A percentile compares a stretch with the other conserved stretches of the same genome.
phyloP scores from a whole-genome alignment of 495 filamentous ascomycete species.

The Hypoxylon lenormandii region DNA sequence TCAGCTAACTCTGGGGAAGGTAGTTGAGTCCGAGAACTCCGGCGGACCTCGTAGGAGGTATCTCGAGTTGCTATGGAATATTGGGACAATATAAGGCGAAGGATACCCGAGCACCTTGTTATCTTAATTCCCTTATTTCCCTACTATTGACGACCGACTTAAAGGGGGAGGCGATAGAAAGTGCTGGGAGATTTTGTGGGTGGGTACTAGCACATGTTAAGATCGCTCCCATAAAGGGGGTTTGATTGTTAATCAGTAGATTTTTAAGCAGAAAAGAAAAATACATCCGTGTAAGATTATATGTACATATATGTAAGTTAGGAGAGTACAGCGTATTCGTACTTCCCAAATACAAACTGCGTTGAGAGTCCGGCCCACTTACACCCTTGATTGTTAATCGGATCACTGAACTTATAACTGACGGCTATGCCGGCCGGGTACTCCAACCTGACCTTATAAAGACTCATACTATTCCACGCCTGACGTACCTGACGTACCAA shows the following conservation, averaged over 20 bases:
- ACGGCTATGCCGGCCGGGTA: conserved; percentile 19
- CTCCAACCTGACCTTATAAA: conserved; percentile 22
- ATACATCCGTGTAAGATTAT: too few species aligned
- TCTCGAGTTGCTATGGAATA: too few species aligned
- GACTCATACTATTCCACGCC: conserved; percentile 30
- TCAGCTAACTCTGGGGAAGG: background rate
- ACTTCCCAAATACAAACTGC: conserved; percentile 3
- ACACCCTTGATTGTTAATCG: conserved; percentile 17
- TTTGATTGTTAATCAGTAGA: conserved; percentile 29
- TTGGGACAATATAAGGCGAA: conserved; percentile 5
- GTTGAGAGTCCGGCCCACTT: conserved; percentile 20
- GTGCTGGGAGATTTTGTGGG: background rate
- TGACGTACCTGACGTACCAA: conserved; percentile 14
- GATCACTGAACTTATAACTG: background rate
- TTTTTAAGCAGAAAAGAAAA: conserved; percentile 21
- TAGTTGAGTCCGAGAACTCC: background rate
- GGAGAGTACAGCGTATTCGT: too few species aligned
- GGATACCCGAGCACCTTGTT: background rate
- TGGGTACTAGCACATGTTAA: background rate
- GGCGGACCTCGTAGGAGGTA: background rate
- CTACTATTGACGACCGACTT: background rate
- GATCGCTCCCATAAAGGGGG: background rate
- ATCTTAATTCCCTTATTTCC: background rate
- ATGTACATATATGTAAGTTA: too few species aligned
- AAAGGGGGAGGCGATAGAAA: too few species aligned